Evolutionary conservation across 176 grass and related monocot genomes (phyloP).

Genomic region (Aegilops speltoides): DNA sequence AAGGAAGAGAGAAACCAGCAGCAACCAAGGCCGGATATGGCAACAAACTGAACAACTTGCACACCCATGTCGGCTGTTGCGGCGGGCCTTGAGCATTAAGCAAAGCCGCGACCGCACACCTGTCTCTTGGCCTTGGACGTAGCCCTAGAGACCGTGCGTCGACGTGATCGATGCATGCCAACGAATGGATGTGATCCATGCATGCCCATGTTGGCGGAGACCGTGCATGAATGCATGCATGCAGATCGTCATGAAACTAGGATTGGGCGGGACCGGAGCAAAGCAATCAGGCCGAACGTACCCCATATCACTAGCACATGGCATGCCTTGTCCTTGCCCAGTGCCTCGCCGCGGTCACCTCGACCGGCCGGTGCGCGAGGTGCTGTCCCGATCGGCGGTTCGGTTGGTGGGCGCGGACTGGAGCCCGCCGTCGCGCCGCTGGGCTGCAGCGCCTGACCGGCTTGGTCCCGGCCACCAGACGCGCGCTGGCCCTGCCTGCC

Average conservation of each 20-base stretch:
- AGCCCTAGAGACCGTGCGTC: no score
- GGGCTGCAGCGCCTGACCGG: constrained; percentile 10
- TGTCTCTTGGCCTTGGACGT: no score
- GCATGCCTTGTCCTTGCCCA: neutral
- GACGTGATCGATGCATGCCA: neutral
- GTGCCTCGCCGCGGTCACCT: neutral
- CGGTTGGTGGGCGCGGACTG: constrained; percentile 22
- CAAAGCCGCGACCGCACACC: neutral
- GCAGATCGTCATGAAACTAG: neutral
- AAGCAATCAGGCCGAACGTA: neutral
- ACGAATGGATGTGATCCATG: neutral
- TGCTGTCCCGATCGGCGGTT: neutral
- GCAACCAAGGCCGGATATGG: neutral
- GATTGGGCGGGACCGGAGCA: neutral
- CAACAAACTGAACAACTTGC: neutral
- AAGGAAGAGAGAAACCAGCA: neutral
- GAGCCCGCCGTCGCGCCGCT: neutral
- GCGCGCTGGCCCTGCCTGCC: neutral
- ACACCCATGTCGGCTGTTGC: neutral
- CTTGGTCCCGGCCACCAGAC: neutral
- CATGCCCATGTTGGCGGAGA: constrained; percentile 4
- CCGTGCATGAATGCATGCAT: neutral
- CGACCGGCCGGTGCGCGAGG: neutral
- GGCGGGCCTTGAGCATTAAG: neutral
- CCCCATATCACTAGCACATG: neutral